Conservation (phyloP, 768 basidiomycete species). For the Leccinum rimulosum region DNA sequence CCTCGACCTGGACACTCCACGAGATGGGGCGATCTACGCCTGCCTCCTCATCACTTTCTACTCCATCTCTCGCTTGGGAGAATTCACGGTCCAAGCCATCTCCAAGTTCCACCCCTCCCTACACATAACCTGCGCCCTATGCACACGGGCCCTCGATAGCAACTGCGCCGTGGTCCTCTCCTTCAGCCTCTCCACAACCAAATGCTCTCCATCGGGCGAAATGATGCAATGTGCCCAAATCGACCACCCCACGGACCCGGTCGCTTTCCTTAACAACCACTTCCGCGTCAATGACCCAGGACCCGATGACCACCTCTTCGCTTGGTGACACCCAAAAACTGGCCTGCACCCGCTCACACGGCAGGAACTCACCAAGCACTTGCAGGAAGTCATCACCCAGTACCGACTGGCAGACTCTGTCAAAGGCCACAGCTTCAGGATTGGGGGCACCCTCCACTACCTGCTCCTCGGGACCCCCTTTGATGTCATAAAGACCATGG, state of each 20-base stretch:
- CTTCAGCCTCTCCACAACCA: not conserved
- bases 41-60: not conserved
- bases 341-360: not conserved
- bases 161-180: not conserved
- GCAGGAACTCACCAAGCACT: not conserved
- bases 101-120: not conserved
- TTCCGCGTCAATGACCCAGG: not conserved
- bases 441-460: not conserved
- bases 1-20: conserved; percentile 21
- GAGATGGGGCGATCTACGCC: not conserved
- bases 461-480: not conserved
- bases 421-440: not conserved
- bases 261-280: not conserved
- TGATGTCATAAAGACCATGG: not conserved
- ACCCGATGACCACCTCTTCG: not conserved
- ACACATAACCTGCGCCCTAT: not conserved
- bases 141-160: not conserved
- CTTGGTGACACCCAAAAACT: not conserved
- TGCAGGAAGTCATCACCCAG: not conserved
- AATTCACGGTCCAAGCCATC: not conserved
- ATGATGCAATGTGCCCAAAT: not conserved
- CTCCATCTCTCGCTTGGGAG: not conserved
- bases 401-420: not conserved
- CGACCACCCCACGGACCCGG: not conserved
- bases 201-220: not conserved